Base-by-base conservation (phyloP, 2,329 filamentous ascomycete genomes). In the Fusarium clavum region DNA sequence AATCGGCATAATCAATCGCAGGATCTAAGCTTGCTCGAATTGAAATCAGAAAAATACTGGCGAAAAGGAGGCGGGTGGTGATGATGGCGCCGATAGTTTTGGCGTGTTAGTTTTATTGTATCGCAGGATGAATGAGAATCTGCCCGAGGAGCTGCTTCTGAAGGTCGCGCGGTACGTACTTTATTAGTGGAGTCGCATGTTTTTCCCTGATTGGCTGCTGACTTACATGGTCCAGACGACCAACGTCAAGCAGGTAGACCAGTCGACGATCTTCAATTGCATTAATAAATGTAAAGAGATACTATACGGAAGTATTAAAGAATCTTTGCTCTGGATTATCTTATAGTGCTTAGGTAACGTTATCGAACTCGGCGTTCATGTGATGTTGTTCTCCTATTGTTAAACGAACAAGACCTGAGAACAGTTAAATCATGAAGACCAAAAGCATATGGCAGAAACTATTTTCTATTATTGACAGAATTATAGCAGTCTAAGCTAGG, bases 1-100 rank as follows among this genome's bases (percentile, higher is more conserved):
- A 72, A 61, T 38, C 47, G 57, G 59, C 77, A 78, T 78, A 70
- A 49, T 75, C 74, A 67, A 74, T 71, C 66, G 58, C 62, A 64
- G 44, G 32, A 27, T 20, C 27, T 56, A 24, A 40, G 25, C 38
- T 52, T 54, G 41, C 51, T 38, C 38, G 11, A 56, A 32, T 22
- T 45, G 43, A 27, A 29, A 20, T 58, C 32, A 24, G 27, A 29
- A 45, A 25, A 47, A 51, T 24, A 43, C n/a, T 55, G 63, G 47
- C 44, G 45, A 67, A 46, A 49, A 55, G 52, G 57, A 34, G 47
- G 40, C 24, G 25, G 32, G 40, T 40, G 53, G 44, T 45, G 57
- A 61, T 65, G 72, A 58, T 53, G 46, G 57, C 45, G 55, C 55
- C 59, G 38, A 40, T 64, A 65, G 44, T 58, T 57, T 66, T 47